Conservation (phyloP, 2,329 filamentous ascomycete genomes). For the Daldinia sp. region DNA sequence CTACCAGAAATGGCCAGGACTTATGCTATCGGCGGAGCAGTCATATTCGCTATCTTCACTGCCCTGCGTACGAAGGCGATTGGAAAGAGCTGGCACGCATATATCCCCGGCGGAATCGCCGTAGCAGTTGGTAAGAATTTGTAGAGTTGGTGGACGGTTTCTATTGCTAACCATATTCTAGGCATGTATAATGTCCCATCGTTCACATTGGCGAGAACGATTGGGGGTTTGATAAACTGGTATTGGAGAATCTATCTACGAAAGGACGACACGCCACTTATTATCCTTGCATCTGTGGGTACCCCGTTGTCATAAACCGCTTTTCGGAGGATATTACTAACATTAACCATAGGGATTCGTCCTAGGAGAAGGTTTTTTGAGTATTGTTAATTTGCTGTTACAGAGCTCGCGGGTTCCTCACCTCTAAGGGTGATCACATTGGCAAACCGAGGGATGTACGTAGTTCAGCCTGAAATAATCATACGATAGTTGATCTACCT, state of each 20-base stretch:
- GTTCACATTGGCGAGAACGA: constrained; percentile 87
- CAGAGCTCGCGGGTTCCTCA: constrained; percentile 81
- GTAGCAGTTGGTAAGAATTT: constrained; percentile 81
- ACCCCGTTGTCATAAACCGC: not conserved
- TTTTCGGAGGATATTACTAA: constrained; percentile 12
- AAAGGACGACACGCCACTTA: constrained; percentile 75
- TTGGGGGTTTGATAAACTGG: constrained; percentile 78
- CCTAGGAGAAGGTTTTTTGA: constrained; percentile 88
- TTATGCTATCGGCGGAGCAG: constrained; percentile 78
- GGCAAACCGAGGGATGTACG: not conserved
- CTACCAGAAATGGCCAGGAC: constrained; percentile 84
- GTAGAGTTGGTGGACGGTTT: not conserved
- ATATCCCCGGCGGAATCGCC: constrained; percentile 90
- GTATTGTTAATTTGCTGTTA: constrained; percentile 86
- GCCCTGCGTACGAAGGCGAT: constrained; percentile 68
- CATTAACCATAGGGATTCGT: constrained; percentile 73
- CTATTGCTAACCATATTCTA: constrained; percentile 43
- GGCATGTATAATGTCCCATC: constrained; percentile 98
- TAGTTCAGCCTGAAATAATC: constrained; percentile 8
- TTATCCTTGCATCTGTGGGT: constrained; percentile 80
- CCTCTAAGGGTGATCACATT: constrained; percentile 54
- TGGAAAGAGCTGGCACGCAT: constrained; percentile 72
- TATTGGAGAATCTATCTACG: constrained; percentile 72
- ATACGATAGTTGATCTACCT: not conserved
- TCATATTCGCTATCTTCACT: constrained; percentile 77